Evolutionary conservation across 208 protist species (phyloP).

Genomic region (Leishmania braziliensis): DNA sequence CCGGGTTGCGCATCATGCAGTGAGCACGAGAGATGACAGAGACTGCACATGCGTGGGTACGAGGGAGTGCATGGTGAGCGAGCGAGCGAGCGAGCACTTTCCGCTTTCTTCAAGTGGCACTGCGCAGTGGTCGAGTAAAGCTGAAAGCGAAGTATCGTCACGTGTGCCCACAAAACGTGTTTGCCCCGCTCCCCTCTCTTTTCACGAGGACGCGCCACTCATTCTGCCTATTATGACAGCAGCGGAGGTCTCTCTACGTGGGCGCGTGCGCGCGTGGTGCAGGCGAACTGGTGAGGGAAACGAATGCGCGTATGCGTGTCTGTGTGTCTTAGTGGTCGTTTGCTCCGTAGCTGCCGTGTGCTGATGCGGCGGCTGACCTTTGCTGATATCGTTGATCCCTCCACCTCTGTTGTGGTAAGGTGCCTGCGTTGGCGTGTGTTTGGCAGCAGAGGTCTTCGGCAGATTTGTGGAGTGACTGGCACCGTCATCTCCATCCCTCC

Average conservation of each 20-base stretch:
- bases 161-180: background rate
- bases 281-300: background rate
- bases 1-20: constrained; percentile 61
- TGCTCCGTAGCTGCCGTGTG: too few relatives aligned
- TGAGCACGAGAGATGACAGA: constrained; percentile 1
- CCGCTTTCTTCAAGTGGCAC: background rate
- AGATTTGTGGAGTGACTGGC: too few relatives aligned
- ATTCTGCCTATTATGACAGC: too few relatives aligned
- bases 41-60: background rate
- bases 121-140: background rate
- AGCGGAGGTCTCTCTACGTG: too few relatives aligned
- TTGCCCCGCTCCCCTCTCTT: background rate
- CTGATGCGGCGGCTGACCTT: too few relatives aligned
- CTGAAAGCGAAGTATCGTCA: background rate
- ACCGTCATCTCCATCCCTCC: too few relatives aligned
- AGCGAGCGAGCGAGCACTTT: background rate
- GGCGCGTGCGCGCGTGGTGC: too few relatives aligned
- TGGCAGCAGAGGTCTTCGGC: background rate
- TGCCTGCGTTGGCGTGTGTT: constrained; percentile 9
- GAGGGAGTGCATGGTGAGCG: background rate
- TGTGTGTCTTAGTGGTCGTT: background rate
- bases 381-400: too few relatives aligned
- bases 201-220: background rate
- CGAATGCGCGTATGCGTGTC: background rate
- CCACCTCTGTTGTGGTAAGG: background rate